Conservation (phyloP, 2,329 filamentous ascomycete species). For the Monilinia aucupariae region DNA sequence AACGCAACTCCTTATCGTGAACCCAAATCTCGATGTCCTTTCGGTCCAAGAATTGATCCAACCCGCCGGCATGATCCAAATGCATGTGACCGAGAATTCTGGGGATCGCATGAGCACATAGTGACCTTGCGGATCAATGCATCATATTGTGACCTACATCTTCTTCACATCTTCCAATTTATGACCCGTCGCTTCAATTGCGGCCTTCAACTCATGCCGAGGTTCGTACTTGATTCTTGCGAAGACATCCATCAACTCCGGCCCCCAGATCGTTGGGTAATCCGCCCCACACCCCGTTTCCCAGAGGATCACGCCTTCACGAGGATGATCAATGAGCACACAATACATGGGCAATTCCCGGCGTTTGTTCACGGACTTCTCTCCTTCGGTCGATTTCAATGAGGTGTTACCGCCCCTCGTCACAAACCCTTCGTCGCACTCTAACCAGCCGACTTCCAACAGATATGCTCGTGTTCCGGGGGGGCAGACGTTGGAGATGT, state of each 20-base stretch:
- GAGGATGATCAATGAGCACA: conserved; percentile 29
- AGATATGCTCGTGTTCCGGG: conserved; percentile 44
- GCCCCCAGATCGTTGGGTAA: conserved; percentile 34
- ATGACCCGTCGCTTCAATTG: conserved; percentile 38
- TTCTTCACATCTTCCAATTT: conserved; percentile 43
- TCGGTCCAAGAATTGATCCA: conserved; percentile 40
- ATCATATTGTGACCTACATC: conserved; percentile 29
- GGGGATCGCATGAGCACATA: neutral
- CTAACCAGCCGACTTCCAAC: conserved; percentile 41
- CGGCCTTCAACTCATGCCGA: conserved; percentile 29
- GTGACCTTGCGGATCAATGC: neutral
- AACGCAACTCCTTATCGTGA: conserved; percentile 44
- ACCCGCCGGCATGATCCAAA: conserved; percentile 44
- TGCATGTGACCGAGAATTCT: conserved; percentile 44
- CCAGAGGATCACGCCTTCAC: conserved; percentile 30
- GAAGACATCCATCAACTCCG: conserved; percentile 38
- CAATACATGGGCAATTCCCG: conserved; percentile 29
- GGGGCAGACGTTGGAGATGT: conserved; percentile 36
- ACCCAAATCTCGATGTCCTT: conserved; percentile 43
- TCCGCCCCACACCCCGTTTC: conserved; percentile 29
- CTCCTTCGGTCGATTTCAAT: conserved; percentile 22
- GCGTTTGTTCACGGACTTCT: conserved; percentile 27
- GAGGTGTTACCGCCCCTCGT: conserved; percentile 28
- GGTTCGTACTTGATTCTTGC: conserved; percentile 32
- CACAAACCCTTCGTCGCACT: conserved; percentile 43